A percentile compares a stretch with the other conserved stretches of the same genome.
Evolutionary conservation across 2,329 filamentous ascomycete genomes (phyloP).

Genomic region (Pseudohalonectria lignicola): DNA sequence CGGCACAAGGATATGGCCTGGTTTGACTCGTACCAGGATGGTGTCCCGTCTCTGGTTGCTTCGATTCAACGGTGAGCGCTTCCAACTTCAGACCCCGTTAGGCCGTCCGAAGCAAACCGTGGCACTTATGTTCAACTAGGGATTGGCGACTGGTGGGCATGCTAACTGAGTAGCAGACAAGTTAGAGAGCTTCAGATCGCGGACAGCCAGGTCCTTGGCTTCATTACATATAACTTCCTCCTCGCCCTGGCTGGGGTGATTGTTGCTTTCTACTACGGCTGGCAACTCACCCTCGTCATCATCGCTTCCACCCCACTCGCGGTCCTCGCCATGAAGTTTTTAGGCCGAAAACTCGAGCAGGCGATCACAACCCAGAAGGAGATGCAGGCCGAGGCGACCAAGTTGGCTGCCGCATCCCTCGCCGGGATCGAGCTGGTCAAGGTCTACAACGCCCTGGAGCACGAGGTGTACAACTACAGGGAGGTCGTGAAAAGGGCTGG

Average conservation of each 20-base stretch:
- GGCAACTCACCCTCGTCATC: conserved; percentile 73
- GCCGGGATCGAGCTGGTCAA: conserved; percentile 77
- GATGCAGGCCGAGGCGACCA: conserved; percentile 60
- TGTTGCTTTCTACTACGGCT: conserved; percentile 70
- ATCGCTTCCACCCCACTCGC: conserved; percentile 63
- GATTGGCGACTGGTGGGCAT: no score
- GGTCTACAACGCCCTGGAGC: conserved; percentile 63
- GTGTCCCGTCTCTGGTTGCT: conserved; percentile 59
- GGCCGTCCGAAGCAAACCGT: no score
- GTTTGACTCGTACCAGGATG: conserved; percentile 67
- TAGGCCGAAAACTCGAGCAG: conserved; percentile 50
- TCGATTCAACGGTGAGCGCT: conserved; percentile 59
- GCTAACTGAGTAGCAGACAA: no score
- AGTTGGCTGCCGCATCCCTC: conserved; percentile 58
- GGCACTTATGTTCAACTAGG: no score
- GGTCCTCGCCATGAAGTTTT: conserved; percentile 43
- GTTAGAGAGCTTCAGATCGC: conserved; percentile 72
- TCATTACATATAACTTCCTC: conserved; percentile 52
- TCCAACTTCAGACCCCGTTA: no score
- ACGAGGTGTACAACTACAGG: conserved; percentile 58
- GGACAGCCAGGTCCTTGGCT: conserved; percentile 69
- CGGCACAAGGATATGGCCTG: conserved; percentile 65
- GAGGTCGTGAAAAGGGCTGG: conserved; percentile 16
- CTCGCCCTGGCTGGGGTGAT: conserved; percentile 53
- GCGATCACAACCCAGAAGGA: conserved; percentile 59